phyloP scores from a whole-genome alignment of 108 stramenopile species.

The Craspedostauros australis region DNA sequence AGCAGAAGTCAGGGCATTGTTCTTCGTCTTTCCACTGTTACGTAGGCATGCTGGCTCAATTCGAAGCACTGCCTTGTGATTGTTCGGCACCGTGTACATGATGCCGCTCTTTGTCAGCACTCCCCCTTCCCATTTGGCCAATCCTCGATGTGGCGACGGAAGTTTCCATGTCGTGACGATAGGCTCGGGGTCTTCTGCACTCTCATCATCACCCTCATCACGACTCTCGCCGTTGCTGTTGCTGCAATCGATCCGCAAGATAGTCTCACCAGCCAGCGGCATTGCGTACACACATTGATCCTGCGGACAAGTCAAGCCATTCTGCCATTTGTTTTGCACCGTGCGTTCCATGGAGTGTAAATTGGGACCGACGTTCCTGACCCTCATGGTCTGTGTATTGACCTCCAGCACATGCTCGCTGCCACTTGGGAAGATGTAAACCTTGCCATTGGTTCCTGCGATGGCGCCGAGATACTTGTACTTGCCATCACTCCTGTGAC shows the following conservation, averaged over 20 bases:
- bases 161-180: constrained; percentile 61
- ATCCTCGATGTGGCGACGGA: constrained; percentile 39
- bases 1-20: too few relatives aligned
- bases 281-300: constrained; percentile 84
- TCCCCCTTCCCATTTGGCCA: constrained; percentile 81
- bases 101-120: constrained; percentile 58
- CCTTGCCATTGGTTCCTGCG: constrained; percentile 56
- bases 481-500: constrained; percentile 76
- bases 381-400: constrained; percentile 30
- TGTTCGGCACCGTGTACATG: constrained; percentile 63
- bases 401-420: constrained; percentile 72
- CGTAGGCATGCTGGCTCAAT: constrained; percentile 70
- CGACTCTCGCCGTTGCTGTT: constrained; percentile 4
- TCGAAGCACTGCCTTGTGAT: constrained; percentile 67
- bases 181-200: constrained; percentile 18
- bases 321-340: constrained; percentile 89
- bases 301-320: constrained; percentile 52
- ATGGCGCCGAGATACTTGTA: constrained; percentile 87
- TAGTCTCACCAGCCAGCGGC: constrained; percentile 57
- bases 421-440: constrained; percentile 77
- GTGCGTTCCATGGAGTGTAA: constrained; percentile 50
- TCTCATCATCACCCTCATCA: constrained; percentile 6
- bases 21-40: too few relatives aligned
- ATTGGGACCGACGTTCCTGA: constrained; percentile 60
- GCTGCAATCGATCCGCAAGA: constrained; percentile 50